Percentiles rank a stretch among this genome's conserved stretches.
Evolutionary conservation across 176 grass and related monocot species (phyloP).

Genomic region (Triticum turgidum): DNA sequence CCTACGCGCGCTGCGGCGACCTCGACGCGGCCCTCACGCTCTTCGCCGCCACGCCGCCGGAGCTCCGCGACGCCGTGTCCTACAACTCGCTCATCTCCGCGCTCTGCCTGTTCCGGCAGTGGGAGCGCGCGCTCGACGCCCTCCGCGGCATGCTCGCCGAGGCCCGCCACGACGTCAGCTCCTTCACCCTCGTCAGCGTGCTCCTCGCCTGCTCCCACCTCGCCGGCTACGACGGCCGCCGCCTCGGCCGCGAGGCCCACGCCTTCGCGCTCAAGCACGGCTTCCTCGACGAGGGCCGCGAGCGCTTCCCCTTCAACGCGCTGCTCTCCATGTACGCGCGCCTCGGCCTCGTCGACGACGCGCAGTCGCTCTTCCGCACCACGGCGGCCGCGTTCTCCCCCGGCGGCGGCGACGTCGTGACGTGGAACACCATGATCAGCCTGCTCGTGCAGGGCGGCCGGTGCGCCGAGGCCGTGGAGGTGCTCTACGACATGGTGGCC

Average conservation of each 20-base stretch:
- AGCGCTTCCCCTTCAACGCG: slow-evolving; percentile 71
- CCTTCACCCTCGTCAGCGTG: slow-evolving; percentile 85
- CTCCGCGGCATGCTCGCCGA: slow-evolving; percentile 57
- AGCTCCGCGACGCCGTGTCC: slow-evolving; percentile 43
- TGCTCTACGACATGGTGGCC: slow-evolving; percentile 63
- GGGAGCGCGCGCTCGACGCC: slow-evolving; percentile 45
- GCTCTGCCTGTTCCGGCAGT: slow-evolving; percentile 63
- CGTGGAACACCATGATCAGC: slow-evolving; percentile 94
- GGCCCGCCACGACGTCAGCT: slow-evolving; percentile 40
- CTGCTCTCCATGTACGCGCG: slow-evolving; percentile 91
- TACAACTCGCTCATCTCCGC: slow-evolving; percentile 75
- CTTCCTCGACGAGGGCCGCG: slow-evolving; percentile 25
- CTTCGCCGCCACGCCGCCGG: slow-evolving; percentile 42
- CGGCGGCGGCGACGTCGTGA: slow-evolving; percentile 41
- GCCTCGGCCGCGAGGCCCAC: slow-evolving; percentile 69
- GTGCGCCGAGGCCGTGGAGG: slow-evolving; percentile 42
- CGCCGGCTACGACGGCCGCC: slow-evolving; percentile 22
- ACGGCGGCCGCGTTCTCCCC: not conserved
- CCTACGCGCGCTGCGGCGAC: slow-evolving; percentile 62
- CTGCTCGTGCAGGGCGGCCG: slow-evolving; percentile 58
- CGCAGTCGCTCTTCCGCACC: slow-evolving; percentile 49
- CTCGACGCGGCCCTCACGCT: slow-evolving; percentile 41
- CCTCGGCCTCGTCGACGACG: slow-evolving; percentile 60
- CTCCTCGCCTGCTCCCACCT: slow-evolving; percentile 77
- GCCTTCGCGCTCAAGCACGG: slow-evolving; percentile 63